Conservation (phyloP, 164 flowering plant genomes). For the Annona squamosa region DNA sequence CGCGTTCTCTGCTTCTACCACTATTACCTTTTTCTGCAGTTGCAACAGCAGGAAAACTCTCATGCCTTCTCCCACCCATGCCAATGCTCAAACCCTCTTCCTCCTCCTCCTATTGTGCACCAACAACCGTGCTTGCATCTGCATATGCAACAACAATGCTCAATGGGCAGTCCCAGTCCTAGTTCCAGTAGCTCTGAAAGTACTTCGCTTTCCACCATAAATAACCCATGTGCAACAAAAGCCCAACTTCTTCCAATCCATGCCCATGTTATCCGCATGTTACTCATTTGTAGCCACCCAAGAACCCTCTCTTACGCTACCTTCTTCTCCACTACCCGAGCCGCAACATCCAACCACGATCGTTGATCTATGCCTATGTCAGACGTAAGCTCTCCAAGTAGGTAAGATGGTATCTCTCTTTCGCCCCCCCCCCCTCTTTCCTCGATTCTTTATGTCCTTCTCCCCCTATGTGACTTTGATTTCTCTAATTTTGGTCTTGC, state of each 20-base stretch:
- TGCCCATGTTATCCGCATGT: constrained; percentile 41
- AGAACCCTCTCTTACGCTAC: constrained; percentile 15
- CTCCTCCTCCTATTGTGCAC: no score
- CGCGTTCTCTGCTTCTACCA: neutral
- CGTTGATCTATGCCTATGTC: no score
- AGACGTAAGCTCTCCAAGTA: no score
- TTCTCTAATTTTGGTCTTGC: no score
- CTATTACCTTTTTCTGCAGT: neutral
- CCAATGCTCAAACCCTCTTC: no score
- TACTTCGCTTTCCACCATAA: constrained; percentile 11
- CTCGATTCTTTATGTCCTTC: no score
- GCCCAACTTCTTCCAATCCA: constrained; percentile 61
- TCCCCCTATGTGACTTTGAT: no score
- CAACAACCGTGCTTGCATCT: neutral
- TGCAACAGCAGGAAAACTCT: neutral
- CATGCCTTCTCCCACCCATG: no score
- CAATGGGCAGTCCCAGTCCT: neutral
- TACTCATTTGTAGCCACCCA: constrained; percentile 28
- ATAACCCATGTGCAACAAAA: constrained; percentile 33
- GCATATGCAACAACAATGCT: neutral
- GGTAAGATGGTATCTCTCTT: no score
- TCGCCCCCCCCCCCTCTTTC: no score
- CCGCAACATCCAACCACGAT: constrained; percentile 10
- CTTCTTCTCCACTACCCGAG: constrained; percentile 29
- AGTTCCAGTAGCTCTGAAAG: neutral